A percentile compares a stretch with the other conserved stretches of the same genome.
phyloP scores from a whole-genome alignment of 1,284 basidiomycete species.

The Heliocybe sulcata region DNA sequence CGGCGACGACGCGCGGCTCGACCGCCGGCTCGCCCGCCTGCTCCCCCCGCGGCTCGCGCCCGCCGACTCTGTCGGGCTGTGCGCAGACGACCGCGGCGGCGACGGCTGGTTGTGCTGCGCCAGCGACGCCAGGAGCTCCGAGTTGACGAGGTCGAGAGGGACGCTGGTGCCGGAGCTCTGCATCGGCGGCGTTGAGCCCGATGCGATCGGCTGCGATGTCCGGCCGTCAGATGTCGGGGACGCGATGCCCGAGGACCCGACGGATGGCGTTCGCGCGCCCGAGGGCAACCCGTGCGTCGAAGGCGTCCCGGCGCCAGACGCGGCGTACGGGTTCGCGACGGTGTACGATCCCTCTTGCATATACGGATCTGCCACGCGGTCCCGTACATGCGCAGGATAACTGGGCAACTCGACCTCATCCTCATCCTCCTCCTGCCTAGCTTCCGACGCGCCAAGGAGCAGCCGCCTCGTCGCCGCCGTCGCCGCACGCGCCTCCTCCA shows the following conservation, averaged over 20 bases:
- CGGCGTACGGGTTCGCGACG: constrained; percentile 57
- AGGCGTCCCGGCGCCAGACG: constrained; percentile 28
- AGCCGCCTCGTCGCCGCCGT: constrained; percentile 69
- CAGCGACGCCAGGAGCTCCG: constrained; percentile 69
- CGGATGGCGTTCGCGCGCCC: constrained; percentile 27
- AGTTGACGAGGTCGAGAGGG: constrained; percentile 74
- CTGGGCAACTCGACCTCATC: constrained; percentile 80
- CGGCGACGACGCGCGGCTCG: constrained; percentile 28
- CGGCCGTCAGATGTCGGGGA: constrained; percentile 19
- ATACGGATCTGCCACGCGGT: constrained; percentile 80
- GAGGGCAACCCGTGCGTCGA: constrained; percentile 16
- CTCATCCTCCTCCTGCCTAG: constrained; percentile 37
- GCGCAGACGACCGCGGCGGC: constrained; percentile 25
- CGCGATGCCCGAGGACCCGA: constrained; percentile 21
- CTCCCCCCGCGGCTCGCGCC: constrained; percentile 26
- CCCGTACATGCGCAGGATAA: constrained; percentile 83
- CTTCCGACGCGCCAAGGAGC: constrained; percentile 42
- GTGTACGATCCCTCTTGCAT: constrained; percentile 61
- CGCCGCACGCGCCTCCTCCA: constrained; percentile 67
- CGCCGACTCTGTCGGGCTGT: constrained; percentile 20
- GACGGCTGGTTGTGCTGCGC: constrained; percentile 26
- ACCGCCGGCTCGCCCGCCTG: constrained; percentile 26
- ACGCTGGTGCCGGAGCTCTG: constrained; percentile 7
- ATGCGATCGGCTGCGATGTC: constrained; percentile 11
- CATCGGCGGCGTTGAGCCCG: constrained; percentile 12